Evolutionary conservation across 352 stramenopile species (phyloP).

Genomic region (Globisporangium mamillatum): DNA sequence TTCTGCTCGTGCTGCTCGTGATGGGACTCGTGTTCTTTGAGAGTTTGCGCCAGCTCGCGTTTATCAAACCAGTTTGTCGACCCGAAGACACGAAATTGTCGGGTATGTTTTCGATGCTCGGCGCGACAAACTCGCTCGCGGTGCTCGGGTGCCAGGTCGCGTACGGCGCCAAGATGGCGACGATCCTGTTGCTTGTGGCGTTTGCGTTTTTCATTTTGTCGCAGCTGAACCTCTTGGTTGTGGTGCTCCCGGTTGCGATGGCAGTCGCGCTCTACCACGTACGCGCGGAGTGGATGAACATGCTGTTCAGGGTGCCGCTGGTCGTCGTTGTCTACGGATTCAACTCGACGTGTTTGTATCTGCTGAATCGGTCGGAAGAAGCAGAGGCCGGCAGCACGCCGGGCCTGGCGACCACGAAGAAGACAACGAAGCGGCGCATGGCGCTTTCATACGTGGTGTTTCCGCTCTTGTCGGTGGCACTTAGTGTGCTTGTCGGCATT

Average conservation of each 20-base stretch:
- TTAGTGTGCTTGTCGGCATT: conserved; percentile 62
- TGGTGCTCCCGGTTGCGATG: conserved; percentile 46
- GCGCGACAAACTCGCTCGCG: conserved; percentile 48
- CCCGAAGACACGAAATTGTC: conserved; percentile 42
- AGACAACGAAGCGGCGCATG: conserved; percentile 32
- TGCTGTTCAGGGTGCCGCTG: conserved; percentile 67
- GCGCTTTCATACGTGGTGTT: conserved; percentile 62
- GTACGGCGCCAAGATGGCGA: conserved; percentile 67
- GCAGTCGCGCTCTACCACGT: conserved; percentile 58
- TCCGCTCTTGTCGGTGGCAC: conserved; percentile 49
- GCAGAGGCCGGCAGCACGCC: conserved; percentile 1
- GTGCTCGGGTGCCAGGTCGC: conserved; percentile 63
- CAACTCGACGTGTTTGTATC: conserved; percentile 58
- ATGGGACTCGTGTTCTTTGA: conserved; percentile 80
- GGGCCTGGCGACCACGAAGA: not conserved
- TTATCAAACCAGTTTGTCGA: conserved; percentile 59
- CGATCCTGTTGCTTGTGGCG: conserved; percentile 39
- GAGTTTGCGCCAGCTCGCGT: conserved; percentile 52
- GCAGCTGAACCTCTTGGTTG: conserved; percentile 61
- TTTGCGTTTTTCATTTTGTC: conserved; percentile 54
- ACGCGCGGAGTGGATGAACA: conserved; percentile 78
- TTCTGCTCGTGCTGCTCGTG: conserved; percentile 71
- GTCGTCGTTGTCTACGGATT: conserved; percentile 70
- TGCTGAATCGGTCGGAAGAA: conserved; percentile 38
- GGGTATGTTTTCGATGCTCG: conserved; percentile 58